phyloP scores from a whole-genome alignment of 2,329 filamentous ascomycete genomes.

The Scedosporium apiospermum region DNA sequence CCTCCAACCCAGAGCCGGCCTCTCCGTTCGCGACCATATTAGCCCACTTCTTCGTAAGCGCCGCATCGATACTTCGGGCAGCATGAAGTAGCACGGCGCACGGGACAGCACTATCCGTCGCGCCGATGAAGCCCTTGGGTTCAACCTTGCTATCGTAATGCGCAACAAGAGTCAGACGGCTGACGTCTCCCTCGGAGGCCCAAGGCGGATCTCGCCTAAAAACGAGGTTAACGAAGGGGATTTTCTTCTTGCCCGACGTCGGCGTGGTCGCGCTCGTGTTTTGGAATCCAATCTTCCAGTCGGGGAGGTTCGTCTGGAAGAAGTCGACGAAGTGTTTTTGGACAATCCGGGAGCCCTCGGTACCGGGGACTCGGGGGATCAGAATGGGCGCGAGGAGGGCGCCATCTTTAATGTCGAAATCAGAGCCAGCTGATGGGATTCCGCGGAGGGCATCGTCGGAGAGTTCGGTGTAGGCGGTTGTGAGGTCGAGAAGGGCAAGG shows the following conservation, averaged over 20 bases:
- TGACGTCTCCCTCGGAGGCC: conserved; percentile 62
- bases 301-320: conserved; percentile 63
- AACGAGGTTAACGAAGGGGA: conserved; percentile 84
- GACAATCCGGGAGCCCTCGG: conserved; percentile 60
- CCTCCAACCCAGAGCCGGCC: conserved; percentile 45
- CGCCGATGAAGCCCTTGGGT: conserved; percentile 83
- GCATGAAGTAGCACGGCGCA: conserved; percentile 90
- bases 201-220: conserved; percentile 83
- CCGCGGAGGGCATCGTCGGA: conserved; percentile 64
- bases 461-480: conserved; percentile 40
- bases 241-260: conserved; percentile 54
- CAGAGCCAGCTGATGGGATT: conserved; percentile 61
- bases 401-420: conserved; percentile 72
- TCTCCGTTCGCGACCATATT: conserved; percentile 54
- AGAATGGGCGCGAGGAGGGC: conserved; percentile 78
- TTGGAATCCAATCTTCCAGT: conserved; percentile 75
- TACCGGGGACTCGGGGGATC: conserved; percentile 80
- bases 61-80: conserved; percentile 68
- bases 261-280: conserved; percentile 86
- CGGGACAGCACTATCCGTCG: conserved; percentile 85
- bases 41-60: conserved; percentile 74
- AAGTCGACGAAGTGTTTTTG: conserved; percentile 78
- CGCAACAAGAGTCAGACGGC: conserved; percentile 75
- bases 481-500: conserved; percentile 15
- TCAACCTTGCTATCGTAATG: conserved; percentile 84